phyloP scores from a whole-genome alignment of 2,329 filamentous ascomycete species.

The Phyllosticta citriasiana region DNA sequence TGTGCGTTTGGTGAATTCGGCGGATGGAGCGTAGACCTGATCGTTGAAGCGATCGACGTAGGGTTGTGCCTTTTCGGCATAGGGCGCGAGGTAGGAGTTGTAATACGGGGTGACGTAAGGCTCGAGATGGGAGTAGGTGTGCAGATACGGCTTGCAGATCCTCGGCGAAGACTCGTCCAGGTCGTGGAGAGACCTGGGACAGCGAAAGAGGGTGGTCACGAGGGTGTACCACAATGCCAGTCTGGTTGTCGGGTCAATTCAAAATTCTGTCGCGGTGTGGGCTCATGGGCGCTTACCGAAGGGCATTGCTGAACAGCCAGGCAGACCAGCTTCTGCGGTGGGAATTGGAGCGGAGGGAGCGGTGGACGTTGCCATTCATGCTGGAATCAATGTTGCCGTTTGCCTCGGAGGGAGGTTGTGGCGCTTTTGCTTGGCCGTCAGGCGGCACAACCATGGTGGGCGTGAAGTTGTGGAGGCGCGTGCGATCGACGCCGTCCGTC shows the following conservation, averaged over 20 bases:
- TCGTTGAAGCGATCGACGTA: conserved; percentile 53
- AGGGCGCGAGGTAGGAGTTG: conserved; percentile 69
- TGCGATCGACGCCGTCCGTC: conserved; percentile 9
- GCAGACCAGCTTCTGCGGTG: conserved; percentile 17
- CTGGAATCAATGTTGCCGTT: conserved; percentile 16
- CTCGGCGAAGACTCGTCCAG: conserved; percentile 61
- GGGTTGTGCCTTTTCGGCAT: conserved; percentile 65
- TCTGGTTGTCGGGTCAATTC: conserved; percentile 34
- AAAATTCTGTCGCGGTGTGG: background rate
- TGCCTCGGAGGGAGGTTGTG: conserved; percentile 19
- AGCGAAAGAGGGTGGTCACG: conserved; percentile 70
- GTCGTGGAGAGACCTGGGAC: conserved; percentile 58
- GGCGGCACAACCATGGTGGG: conserved; percentile 26
- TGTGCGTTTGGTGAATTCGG: conserved; percentile 49
- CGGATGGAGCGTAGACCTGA: conserved; percentile 57
- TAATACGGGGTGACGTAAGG: conserved; percentile 83
- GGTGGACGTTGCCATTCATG: conserved; percentile 14
- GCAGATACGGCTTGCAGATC: conserved; percentile 72
- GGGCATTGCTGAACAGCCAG: conserved; percentile 23
- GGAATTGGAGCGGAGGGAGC: conserved; percentile 14
- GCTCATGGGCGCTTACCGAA: conserved; percentile 17
- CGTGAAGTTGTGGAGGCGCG: conserved; percentile 14
- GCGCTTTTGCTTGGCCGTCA: conserved; percentile 28
- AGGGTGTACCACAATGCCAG: conserved; percentile 80
- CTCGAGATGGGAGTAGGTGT: conserved; percentile 54